Conservation (phyloP, 192 early-diverging fungal species). For the Podochytrium sp. region DNA sequence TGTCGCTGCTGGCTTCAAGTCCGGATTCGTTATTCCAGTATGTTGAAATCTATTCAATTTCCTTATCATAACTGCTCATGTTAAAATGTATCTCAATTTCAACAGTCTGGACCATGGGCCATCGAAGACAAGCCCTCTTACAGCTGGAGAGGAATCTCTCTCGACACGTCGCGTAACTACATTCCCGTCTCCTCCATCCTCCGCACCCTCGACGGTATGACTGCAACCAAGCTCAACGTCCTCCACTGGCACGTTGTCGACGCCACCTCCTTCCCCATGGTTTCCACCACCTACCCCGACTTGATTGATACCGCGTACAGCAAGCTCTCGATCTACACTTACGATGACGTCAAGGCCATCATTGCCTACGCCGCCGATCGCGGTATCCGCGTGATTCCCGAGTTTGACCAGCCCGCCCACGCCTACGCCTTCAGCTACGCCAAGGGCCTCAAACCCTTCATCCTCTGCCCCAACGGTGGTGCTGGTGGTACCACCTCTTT, state of each 20-base stretch:
- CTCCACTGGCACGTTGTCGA: conserved; percentile 50
- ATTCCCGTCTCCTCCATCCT: conserved; percentile 32
- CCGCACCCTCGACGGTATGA: conserved; percentile 33
- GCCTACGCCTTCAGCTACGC: neutral
- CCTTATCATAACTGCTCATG: neutral
- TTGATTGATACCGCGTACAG: conserved; percentile 9
- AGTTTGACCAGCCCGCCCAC: conserved; percentile 65
- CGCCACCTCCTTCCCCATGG: conserved; percentile 30
- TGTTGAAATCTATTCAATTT: neutral
- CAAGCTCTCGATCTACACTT: conserved; percentile 64
- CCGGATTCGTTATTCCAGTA: conserved; percentile 19
- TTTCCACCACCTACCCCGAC: neutral
- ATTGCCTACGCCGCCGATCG: conserved; percentile 74
- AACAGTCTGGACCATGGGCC: conserved; percentile 4
- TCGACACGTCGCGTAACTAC: conserved; percentile 47
- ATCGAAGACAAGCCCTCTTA: conserved; percentile 22
- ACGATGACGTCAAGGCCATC: conserved; percentile 69
- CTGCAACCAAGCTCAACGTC: conserved; percentile 29
- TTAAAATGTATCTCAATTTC: neutral
- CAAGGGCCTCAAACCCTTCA: conserved; percentile 14
- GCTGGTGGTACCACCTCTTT: conserved; percentile 32
- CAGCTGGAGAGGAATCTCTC: conserved; percentile 32
- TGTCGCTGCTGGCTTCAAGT: neutral
- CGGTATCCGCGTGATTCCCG: conserved; percentile 90
- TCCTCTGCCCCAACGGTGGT: conserved; percentile 27